Base-by-base conservation (phyloP, 169 alveolate genomes). In the Plasmodium inui region DNA sequence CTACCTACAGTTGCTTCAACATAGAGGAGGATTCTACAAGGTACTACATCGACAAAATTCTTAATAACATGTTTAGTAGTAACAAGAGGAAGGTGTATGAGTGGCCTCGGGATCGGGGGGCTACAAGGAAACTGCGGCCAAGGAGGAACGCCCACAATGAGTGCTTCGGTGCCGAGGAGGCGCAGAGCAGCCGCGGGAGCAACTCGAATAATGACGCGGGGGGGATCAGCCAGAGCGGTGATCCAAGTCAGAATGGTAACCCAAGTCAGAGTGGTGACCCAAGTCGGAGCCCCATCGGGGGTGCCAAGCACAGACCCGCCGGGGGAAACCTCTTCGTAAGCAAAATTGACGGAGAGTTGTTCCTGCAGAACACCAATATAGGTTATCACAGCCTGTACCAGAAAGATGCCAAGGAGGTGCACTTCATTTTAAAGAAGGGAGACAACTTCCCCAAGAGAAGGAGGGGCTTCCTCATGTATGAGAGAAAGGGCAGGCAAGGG, bases 1-100 rank as follows among this genome's bases (percentile, higher is more conserved):
- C 57, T 2, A 10, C 73, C 12, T 88, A 61, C 34, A 79, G 76
- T 26, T 53, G 89, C 46, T 88, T 88, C 26, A 88, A 88, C 72
- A 28, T 88, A 17, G 94, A 88, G 71, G 94, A 88, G 22, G 94
- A 79, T 1, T 67, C 82, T 4, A 88, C 94, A 3, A 78, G 94
- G 34, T 79, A 79, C 71, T 61, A 88, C 28, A 41, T 88, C 3
- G 94, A 88, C 34, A 78, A 78, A 12, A 67, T 88, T 79, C 37
- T 88, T 10, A 88, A 67, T 34, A 88, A 67, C 50, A 88, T 88
- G 94, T 88, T 88, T 78, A 88, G 83, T 10, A 79, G 34, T 55
- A 79, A 61, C 39, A 76, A 88, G 67, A 78, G 78, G 34, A 39
- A 30, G 6, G 72, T 88, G 30, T 88, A 61, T 17, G 61, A 86